Evolutionary conservation across 148 eudicot genomes (phyloP).

Genomic region (Rhododendron williamsianum): DNA sequence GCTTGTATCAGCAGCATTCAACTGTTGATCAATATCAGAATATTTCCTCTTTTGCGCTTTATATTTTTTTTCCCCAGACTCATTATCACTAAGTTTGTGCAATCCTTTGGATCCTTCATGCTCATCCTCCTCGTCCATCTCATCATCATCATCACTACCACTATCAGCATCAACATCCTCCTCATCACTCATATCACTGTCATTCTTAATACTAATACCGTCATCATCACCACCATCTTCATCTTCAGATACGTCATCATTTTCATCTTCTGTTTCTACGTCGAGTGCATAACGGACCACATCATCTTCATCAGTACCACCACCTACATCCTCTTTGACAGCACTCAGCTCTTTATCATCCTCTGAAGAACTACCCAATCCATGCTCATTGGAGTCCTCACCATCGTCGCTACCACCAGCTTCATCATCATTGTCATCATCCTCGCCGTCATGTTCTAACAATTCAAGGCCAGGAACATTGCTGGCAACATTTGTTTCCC

Average conservation of each 20-base stretch:
- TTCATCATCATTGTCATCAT: constrained; percentile 7
- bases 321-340: constrained; percentile 23
- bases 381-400: constrained; percentile 15
- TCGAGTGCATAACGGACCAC: not conserved
- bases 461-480: constrained; percentile 76
- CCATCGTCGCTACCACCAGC: constrained; percentile 14
- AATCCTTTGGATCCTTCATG: constrained; percentile 29
- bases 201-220: constrained; percentile 10
- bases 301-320: constrained; percentile 19
- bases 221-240: constrained; percentile 10
- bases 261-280: constrained; percentile 12
- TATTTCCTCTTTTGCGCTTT: constrained; percentile 59
- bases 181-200: constrained; percentile 9
- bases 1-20: constrained; percentile 67
- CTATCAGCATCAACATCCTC: constrained; percentile 10
- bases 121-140: constrained; percentile 27
- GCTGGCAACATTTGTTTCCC: constrained; percentile 66
- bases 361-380: constrained; percentile 8
- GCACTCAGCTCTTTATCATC: constrained; percentile 20
- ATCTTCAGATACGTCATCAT: constrained; percentile 21
- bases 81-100: constrained; percentile 22
- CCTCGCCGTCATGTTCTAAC: constrained; percentile 34
- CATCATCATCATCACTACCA: constrained; percentile 12
- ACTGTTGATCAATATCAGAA: constrained; percentile 62
- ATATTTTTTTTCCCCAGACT: constrained; percentile 9